Base-by-base conservation (phyloP, 139 green algal genomes). In the Eudorina sp. region DNA sequence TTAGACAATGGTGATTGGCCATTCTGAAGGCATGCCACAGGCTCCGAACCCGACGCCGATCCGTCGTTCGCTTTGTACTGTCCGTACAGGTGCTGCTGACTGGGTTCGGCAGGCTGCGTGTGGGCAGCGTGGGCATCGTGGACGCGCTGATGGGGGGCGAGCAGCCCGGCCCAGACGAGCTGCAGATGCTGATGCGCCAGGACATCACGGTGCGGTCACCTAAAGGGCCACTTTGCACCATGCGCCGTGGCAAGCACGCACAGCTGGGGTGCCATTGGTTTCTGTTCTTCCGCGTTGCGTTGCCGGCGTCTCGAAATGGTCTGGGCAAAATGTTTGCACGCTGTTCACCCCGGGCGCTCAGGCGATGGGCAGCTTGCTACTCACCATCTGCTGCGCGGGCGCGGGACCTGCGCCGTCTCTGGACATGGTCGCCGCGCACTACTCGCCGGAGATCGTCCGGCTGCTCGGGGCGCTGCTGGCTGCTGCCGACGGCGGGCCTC, bases 331-430 rank as follows among this genome's bases (percentile, higher is more conserved):
- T n/a, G n/a, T n/a, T n/a, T n/a, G n/a, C n/a, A n/a, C n/a, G n/a
- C n/a, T n/a, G 31, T 73, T 27, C 77, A 55, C 55, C 55, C 29
- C 40, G 5, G n/a, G 27, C 21, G 62, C n/a, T 8, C 89, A 94
- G 92, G 90, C 92, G 9, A 80, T 93, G 83, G 97, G 97, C 25
- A 90, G 91, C 31, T 90, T 98, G 83, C 79, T 99, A 78, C 93
- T 99, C 69, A 84, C 90, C 77, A 91, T 99, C 51, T 96, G 95
- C 36, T 98, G 96, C 89, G 90, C 92, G 16, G 91, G 89, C 45
- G 66, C 89, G 19, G 83, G 88, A 0, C 64, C 80, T 11, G 34
- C 73, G 0, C 93, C 94, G 25, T 92, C 66, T 23, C 84, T 98
- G 53, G 94, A 97, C 53, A 89, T 94, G 74, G 89, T 94, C 14